phyloP scores from a whole-genome alignment of 306 rosid species.

The Cicer cuneatum region DNA sequence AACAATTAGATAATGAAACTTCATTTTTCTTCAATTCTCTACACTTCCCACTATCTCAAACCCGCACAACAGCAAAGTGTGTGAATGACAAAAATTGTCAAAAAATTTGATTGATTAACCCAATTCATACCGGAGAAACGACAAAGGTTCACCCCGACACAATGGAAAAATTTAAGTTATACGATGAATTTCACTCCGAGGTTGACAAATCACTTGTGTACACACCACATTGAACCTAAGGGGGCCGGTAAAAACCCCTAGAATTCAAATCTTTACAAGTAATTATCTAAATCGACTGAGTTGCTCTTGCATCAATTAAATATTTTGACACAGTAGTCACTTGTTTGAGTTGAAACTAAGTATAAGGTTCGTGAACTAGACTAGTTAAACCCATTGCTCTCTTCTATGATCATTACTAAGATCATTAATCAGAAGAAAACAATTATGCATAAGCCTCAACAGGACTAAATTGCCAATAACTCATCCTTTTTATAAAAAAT shows the following conservation, averaged over 20 bases:
- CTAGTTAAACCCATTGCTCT: background rate
- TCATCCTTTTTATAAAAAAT: background rate
- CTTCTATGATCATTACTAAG: background rate
- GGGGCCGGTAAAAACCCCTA: background rate
- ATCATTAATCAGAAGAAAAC: background rate
- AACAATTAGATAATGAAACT: background rate
- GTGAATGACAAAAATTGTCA: background rate
- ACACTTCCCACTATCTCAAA: background rate
- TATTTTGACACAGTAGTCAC: slow-evolving; percentile 31
- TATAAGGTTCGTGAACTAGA: slow-evolving; percentile 4
- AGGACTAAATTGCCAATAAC: background rate
- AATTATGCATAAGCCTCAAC: background rate
- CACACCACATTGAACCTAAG: background rate
- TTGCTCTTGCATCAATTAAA: background rate
- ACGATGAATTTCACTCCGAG: background rate
- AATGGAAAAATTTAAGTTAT: background rate
- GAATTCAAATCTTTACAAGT: background rate
- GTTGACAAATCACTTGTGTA: background rate
- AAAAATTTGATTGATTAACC: background rate
- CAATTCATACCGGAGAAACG: slow-evolving; percentile 5
- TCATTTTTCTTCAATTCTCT: slow-evolving; percentile 20
- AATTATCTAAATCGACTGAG: background rate
- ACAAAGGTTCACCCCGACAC: slow-evolving; percentile 1
- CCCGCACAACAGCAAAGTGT: slow-evolving; percentile 3
- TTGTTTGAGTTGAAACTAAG: slow-evolving; percentile 17